Base-by-base conservation (phyloP, 768 basidiomycete species). In the Pleurotus sapidus region DNA sequence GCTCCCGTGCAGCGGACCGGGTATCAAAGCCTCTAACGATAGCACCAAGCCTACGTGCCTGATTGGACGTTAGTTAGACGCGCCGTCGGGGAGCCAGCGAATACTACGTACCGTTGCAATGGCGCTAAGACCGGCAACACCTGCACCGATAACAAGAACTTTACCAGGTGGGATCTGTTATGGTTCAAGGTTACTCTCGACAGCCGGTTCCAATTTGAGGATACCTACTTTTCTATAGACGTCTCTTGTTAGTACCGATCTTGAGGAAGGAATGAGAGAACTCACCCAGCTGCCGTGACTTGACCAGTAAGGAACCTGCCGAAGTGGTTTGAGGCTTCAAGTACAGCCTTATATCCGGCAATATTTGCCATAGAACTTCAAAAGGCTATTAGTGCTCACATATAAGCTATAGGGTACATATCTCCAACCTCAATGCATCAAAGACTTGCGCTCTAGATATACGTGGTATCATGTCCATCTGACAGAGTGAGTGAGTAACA, bases 301-400 rank as follows among this genome's bases (percentile, higher is more conserved):
- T 95, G 93, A 64, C 93, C 93, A 34, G 93, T 93, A 62, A 95
- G 77, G 74, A 92, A 94, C 63, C 93, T 79, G 65, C 92, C 92
- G 64, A 95, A 95, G 66, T 90, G 83, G 69, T 92, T 93, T 23
- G 91, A 90, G 27, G 93, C 93, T 70, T 95, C 93, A 67, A 95
- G 70, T 47, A 95, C 91, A 40, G 93, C 93, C 69, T 95, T 93
- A 70, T 95, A 95, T 11, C 93, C 93, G n/a, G 91, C 83, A 42
- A 93, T 94, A 67, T 94, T 95, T n/a, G 89, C 87, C 93, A 95
- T 95, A 23, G 91, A 93, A 65, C 93, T 93, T 56, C 5, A 55
- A 15, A n/a, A 43, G 27, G 37, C 47, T 46, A n/a, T 55, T 27
- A 60, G 42, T 53, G 37, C n/a, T 49, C 48, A 53, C 30, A 11